Conservation (phyloP, 805 yeast species). For the Lipomyces yamanashiensis region DNA sequence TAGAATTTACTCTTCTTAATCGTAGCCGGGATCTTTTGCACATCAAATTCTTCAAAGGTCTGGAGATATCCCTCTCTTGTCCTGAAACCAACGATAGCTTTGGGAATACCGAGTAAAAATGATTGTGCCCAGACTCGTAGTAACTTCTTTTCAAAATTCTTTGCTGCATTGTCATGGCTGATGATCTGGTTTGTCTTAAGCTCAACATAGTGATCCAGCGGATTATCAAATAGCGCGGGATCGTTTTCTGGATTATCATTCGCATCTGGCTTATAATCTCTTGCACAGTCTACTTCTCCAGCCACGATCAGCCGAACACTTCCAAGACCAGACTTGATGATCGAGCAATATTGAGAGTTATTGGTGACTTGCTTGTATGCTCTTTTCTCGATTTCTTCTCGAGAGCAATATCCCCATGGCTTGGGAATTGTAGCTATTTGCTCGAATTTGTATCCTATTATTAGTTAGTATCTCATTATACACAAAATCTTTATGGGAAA, state of each 20-base stretch:
- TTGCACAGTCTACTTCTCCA: slow-evolving; percentile 91
- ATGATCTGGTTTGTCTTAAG: slow-evolving; percentile 72
- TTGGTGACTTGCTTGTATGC: slow-evolving; percentile 63
- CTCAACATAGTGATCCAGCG: slow-evolving; percentile 78
- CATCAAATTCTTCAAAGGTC: slow-evolving; percentile 72
- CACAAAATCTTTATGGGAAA: neutral
- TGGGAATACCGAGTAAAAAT: slow-evolving; percentile 82
- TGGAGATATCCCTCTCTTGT: slow-evolving; percentile 69
- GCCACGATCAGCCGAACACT: slow-evolving; percentile 68
- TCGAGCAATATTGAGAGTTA: slow-evolving; percentile 75
- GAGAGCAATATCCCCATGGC: slow-evolving; percentile 72
- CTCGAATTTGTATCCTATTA: slow-evolving; percentile 87
- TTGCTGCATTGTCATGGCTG: slow-evolving; percentile 59
- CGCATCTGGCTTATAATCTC: slow-evolving; percentile 71
- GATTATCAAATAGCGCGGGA: slow-evolving; percentile 45
- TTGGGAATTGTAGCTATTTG: slow-evolving; percentile 70
- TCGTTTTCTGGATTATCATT: slow-evolving; percentile 31
- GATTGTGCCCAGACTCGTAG: slow-evolving; percentile 92
- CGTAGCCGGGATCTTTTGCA: slow-evolving; percentile 77
- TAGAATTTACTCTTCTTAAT: slow-evolving; percentile 57
- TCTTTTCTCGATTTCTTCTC: slow-evolving; percentile 72
- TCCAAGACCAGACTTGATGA: slow-evolving; percentile 88
- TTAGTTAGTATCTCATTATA: neutral
- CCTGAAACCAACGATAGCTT: slow-evolving; percentile 82
- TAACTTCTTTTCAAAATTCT: slow-evolving; percentile 73